Percentiles rank a stretch among this genome's conserved stretches.
phyloP scores from a whole-genome alignment of 2,329 filamentous ascomycete genomes.

The Albifimbria verrucaria region DNA sequence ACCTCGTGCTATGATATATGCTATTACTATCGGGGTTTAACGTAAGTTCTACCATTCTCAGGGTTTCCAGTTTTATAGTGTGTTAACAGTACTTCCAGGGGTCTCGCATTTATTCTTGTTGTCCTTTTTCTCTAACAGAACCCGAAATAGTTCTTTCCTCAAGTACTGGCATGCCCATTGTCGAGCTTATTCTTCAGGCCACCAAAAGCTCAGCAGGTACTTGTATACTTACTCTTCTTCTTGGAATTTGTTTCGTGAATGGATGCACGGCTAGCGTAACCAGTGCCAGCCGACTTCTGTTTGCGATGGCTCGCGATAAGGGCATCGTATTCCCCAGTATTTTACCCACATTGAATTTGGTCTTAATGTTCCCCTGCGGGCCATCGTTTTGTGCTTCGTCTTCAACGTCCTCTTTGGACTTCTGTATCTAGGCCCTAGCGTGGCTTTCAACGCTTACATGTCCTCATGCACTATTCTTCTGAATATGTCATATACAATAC shows the following conservation, averaged over 20 bases:
- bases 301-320: constrained; percentile 43
- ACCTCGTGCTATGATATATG: constrained; percentile 40
- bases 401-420: constrained; percentile 44
- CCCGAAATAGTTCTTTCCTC: constrained; percentile 30
- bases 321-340: constrained; percentile 31
- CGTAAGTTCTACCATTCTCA: constrained; percentile 27
- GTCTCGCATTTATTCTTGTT: constrained; percentile 34
- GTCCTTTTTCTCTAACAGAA: constrained; percentile 40
- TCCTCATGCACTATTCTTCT: constrained; percentile 42
- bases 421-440: constrained; percentile 41
- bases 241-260: constrained; percentile 42
- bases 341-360: constrained; percentile 32
- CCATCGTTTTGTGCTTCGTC: constrained; percentile 36
- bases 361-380: constrained; percentile 38
- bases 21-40: constrained; percentile 40
- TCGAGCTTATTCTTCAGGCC: constrained; percentile 40
- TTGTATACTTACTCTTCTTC: constrained; percentile 36
- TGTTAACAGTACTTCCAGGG: constrained; percentile 15
- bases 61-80: neutral
- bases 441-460: constrained; percentile 44
- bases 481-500: constrained; percentile 42
- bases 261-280: constrained; percentile 42
- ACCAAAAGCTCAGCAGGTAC: constrained; percentile 36
- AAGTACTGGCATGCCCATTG: constrained; percentile 41
- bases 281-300: constrained; percentile 38